phyloP scores from a whole-genome alignment of 331 rosid genomes.

The Arachis monticola region DNA sequence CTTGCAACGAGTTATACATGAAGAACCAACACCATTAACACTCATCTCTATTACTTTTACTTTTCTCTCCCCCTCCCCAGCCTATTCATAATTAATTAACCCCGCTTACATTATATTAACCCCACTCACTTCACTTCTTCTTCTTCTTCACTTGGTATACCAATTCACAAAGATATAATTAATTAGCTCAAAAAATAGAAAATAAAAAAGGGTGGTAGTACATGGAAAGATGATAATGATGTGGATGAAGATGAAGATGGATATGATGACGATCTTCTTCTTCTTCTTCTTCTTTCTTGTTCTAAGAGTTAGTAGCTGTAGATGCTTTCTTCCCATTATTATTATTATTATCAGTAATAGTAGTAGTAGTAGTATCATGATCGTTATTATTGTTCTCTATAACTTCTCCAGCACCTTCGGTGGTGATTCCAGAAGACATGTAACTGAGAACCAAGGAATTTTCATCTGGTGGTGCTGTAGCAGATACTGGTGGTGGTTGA shows the following conservation, averaged over 20 bases:
- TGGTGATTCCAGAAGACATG: slow-evolving; percentile 64
- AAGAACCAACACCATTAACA: slow-evolving; percentile 29
- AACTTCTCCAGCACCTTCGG: slow-evolving; percentile 67
- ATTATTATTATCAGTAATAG: slow-evolving; percentile 41
- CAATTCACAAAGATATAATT: slow-evolving; percentile 40
- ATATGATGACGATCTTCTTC: neutral
- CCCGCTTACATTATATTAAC: slow-evolving; percentile 46
- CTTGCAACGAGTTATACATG: slow-evolving; percentile 46
- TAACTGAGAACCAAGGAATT: slow-evolving; percentile 65
- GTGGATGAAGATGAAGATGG: neutral
- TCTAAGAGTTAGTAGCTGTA: slow-evolving; percentile 36
- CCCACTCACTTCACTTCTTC: slow-evolving; percentile 38
- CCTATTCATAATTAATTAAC: slow-evolving; percentile 15
- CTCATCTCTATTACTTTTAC: slow-evolving; percentile 2
- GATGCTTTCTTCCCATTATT: slow-evolving; percentile 40
- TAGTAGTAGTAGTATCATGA: slow-evolving; percentile 3
- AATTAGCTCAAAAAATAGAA: neutral
- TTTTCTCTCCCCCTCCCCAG: slow-evolving; percentile 16
- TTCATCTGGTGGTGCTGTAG: slow-evolving; percentile 28
- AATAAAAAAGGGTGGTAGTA: slow-evolving; percentile 12
- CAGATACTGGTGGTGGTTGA: slow-evolving; percentile 23
- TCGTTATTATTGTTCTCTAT: slow-evolving; percentile 41
- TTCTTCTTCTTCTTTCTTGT: neutral
- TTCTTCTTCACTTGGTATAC: slow-evolving; percentile 47
- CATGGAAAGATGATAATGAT: slow-evolving; percentile 18